phyloP scores from a whole-genome alignment of 1,284 basidiomycete species.

The Irpex rosettiformis region DNA sequence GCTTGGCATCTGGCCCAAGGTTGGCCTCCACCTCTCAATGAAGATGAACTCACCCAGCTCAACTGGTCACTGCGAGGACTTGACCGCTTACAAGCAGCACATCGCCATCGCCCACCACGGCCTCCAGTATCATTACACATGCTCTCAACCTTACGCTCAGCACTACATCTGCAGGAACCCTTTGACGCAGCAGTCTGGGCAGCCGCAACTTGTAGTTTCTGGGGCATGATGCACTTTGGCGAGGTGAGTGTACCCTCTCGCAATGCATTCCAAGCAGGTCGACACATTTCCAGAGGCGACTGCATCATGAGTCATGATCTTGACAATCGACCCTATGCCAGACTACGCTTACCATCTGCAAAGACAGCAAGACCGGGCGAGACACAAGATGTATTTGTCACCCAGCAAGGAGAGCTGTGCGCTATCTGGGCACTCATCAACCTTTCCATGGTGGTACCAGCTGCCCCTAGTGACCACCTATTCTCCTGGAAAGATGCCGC shows the following conservation, averaged over 20 bases:
- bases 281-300: no score
- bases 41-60: constrained; percentile 21
- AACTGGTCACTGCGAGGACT: constrained; percentile 29
- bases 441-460: no score
- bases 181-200: constrained; percentile 37
- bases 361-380: no score
- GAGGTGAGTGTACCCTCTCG: constrained; percentile 28
- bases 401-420: no score
- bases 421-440: no score
- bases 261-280: constrained; percentile 17
- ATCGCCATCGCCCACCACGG: constrained; percentile 19
- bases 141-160: constrained; percentile 19
- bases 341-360: no score
- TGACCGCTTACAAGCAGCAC: constrained; percentile 20
- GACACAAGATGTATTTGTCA: no score
- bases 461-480: no score
- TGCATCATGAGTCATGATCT: no score
- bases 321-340: no score
- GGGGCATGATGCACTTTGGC: constrained; percentile 34
- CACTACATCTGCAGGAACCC: constrained; percentile 23
- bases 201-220: constrained; percentile 31
- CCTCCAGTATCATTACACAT: constrained; percentile 32
- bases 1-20: constrained; percentile 38
- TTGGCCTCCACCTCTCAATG: constrained; percentile 27
- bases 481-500: no score